Evolutionary conservation across 2,329 filamentous ascomycete species (phyloP), one percentile per base, ranked within the genome.

Genomic region (Claviceps lovelessii): DNA sequence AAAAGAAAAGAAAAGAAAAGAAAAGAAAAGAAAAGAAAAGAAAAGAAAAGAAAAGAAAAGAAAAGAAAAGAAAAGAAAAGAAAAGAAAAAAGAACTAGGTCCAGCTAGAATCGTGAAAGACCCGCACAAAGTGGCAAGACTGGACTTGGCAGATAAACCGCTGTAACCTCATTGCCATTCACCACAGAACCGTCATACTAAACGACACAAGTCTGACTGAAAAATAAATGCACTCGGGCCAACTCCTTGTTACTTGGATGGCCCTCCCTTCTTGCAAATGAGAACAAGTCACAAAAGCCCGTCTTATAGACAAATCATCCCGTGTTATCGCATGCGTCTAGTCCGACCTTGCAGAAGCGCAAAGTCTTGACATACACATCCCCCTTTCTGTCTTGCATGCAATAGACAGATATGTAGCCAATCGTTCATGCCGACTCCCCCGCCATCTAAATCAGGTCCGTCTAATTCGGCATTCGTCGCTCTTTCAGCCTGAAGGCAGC

Each of bases 401-500:
- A 49, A 37, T 33, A 7, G 9, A 9, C 17, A 45, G 13, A 13
- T 35, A 31, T 39, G 28, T 8, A n/a, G 6, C 41, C 35, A 10
- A 9, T 47, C 11, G 13, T 17, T 8, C 45, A 41, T 15, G 19
- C 10, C 42, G 5, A n/a, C 8, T 15, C 3, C 23, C 11, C 19
- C 11, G 28, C 15, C n/a, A 47, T 41, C 44, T 6, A 41, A 2
- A 39, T n/a, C n/a, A 11, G 9, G 41, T 17, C 35, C 29, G 41
- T 52, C 45, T 49, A 52, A 4, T 51, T 48, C 47, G 53, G 51
- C 48, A 42, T 50, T 49, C 47, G 63, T 55, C 63, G 64, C 59
- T 75, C 73, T 65, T 77, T 79, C 70, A 80, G 75, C 76, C 79
- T 83, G 77, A 81, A 77, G 72, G 77, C 76, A 76, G 78, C 77